Percentiles rank a stretch among this genome's conserved stretches.
Conservation (phyloP, 1,139 yeast species). For the Scheffersomyces lignicola region DNA sequence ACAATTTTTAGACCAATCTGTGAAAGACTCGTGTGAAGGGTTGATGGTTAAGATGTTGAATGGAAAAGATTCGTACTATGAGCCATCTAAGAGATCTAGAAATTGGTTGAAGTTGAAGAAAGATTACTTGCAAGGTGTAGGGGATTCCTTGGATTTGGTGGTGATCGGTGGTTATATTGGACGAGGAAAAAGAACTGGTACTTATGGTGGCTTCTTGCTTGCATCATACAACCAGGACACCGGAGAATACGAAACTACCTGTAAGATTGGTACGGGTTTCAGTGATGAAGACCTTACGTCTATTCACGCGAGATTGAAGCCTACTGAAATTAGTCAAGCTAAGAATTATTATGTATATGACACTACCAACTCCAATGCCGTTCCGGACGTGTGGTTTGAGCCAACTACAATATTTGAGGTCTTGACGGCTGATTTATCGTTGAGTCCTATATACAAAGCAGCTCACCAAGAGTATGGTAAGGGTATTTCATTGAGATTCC, state of each 20-base stretch:
- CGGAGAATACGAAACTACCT: conserved; percentile 91
- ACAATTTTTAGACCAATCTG: conserved; percentile 82
- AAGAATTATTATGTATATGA: conserved; percentile 74
- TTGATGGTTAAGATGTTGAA: conserved; percentile 90
- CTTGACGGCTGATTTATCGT: conserved; percentile 87
- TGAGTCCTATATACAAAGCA: conserved; percentile 91
- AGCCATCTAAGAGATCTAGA: conserved; percentile 91
- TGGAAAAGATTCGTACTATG: conserved; percentile 80
- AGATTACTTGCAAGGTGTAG: conserved; percentile 91
- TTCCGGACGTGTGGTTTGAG: conserved; percentile 96
- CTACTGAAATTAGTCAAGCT: conserved; percentile 68
- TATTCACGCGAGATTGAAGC: conserved; percentile 60
- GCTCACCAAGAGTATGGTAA: conserved; percentile 76
- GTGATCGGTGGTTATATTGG: conserved; percentile 96
- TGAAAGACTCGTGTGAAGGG: conserved; percentile 92
- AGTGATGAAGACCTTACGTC: conserved; percentile 76
- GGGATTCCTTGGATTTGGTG: conserved; percentile 91
- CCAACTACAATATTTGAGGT: conserved; percentile 89
- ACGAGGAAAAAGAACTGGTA: conserved; percentile 90
- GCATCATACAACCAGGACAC: conserved; percentile 89
- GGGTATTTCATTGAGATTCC: conserved; percentile 90
- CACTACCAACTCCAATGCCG: conserved; percentile 56
- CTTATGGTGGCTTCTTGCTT: conserved; percentile 89
- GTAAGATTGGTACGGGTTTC: conserved; percentile 97
- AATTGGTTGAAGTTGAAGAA: conserved; percentile 96